These are phyloP conservation scores for Theobroma cacao DNA, from an alignment of 345 rosid genomes.

Conservation along the genomic window DNA sequence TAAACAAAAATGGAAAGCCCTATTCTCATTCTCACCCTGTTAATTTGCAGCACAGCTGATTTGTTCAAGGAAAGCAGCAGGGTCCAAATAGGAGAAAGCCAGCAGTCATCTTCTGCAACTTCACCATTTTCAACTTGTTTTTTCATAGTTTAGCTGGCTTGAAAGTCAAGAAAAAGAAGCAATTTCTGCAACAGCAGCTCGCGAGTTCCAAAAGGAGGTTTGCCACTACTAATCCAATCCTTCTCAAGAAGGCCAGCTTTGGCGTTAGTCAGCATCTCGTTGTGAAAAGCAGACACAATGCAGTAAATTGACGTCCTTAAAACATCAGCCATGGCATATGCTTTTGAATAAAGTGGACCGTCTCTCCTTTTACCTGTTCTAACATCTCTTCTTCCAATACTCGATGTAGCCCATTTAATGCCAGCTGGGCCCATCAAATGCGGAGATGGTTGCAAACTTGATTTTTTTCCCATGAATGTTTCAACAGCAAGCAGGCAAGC, in stretches of 20 bases:
- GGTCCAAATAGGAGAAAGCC: background rate
- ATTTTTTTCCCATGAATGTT: slow-evolving; percentile 81
- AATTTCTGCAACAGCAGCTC: slow-evolving; percentile 73
- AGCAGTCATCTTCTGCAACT: background rate
- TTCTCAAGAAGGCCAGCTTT: slow-evolving; percentile 68
- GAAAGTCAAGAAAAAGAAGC: slow-evolving; percentile 69
- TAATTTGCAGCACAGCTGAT: background rate
- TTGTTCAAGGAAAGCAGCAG: background rate
- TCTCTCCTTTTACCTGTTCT: slow-evolving; percentile 47
- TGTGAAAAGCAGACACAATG: slow-evolving; percentile 67
- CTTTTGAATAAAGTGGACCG: slow-evolving; percentile 50
- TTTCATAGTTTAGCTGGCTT: slow-evolving; percentile 41
- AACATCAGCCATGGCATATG: slow-evolving; percentile 75
- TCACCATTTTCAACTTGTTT: background rate
- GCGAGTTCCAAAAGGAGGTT: slow-evolving; percentile 59
- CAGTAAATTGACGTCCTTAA: slow-evolving; percentile 65
- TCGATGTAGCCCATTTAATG: slow-evolving; percentile 65
- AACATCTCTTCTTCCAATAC: slow-evolving; percentile 56
- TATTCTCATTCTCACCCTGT: background rate
- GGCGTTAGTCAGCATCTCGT: slow-evolving; percentile 67
- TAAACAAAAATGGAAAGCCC: background rate
- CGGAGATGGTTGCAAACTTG: slow-evolving; percentile 58
- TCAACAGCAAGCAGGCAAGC: slow-evolving; percentile 82
- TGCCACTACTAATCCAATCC: slow-evolving; percentile 60
- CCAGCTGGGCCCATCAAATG: slow-evolving; percentile 67